These are phyloP conservation scores for Wickerhamomyces sp. DNA, from an alignment of 1,139 yeast genomes.

Conservation along the genomic window DNA sequence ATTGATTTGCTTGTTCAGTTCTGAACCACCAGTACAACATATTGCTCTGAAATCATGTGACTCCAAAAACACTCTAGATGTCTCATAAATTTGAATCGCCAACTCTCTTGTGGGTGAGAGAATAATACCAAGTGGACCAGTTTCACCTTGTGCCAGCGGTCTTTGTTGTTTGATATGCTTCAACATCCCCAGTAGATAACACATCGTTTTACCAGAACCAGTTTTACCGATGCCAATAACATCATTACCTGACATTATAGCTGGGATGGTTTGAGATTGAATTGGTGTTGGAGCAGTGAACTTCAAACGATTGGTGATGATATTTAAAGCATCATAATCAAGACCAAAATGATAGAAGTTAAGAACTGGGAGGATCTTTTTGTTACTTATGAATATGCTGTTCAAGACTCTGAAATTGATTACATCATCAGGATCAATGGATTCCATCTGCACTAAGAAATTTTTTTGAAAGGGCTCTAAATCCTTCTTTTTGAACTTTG, in stretches of 20 bases:
- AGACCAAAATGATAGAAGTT: conserved; percentile 84
- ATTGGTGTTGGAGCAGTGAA: conserved; percentile 77
- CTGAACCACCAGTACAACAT: conserved; percentile 94
- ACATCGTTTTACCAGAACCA: conserved; percentile 93
- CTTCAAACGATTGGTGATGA: conserved; percentile 34
- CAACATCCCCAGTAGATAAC: conserved; percentile 78
- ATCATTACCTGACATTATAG: conserved; percentile 85
- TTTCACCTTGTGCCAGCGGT: conserved; percentile 43
- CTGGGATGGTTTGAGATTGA: conserved; percentile 89
- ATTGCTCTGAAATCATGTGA: conserved; percentile 46
- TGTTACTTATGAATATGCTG: conserved; percentile 22
- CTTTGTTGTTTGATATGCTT: conserved; percentile 77
- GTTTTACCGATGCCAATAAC: conserved; percentile 94
- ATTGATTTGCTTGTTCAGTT: conserved; percentile 77
- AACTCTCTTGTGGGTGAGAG: conserved; percentile 93
- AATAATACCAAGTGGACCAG: conserved; percentile 77
- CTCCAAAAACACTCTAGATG: conserved; percentile 54
- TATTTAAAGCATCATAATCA: conserved; percentile 50
- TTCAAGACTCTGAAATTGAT: conserved; percentile 24
- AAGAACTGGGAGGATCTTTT: conserved; percentile 48
- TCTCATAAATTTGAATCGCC: conserved; percentile 77
- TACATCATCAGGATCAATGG: conserved; percentile 27
- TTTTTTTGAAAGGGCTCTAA: conserved; percentile 54
- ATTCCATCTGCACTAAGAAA: conserved; percentile 65
- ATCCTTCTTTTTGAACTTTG: conserved; percentile 27